Conservation (phyloP, 805 yeast species). For the Lachancea quebecensis region DNA sequence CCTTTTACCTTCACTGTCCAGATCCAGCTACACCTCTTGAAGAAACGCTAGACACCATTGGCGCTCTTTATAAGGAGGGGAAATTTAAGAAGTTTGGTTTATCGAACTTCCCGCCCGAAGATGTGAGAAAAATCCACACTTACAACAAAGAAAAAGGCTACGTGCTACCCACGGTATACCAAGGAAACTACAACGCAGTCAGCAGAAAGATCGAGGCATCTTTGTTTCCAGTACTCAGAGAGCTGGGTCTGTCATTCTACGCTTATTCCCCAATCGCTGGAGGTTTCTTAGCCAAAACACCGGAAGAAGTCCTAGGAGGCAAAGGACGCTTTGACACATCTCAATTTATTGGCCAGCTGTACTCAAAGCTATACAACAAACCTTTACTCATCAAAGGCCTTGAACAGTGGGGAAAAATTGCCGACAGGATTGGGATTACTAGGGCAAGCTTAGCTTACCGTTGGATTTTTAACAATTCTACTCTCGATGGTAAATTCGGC, state of each 20-base stretch:
- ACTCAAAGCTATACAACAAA: slow-evolving; percentile 14
- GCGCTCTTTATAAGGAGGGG: slow-evolving; percentile 18
- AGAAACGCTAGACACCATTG: slow-evolving; percentile 21
- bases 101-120: slow-evolving; percentile 21
- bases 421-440: slow-evolving; percentile 13
- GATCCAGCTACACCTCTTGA: slow-evolving; percentile 20
- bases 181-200: slow-evolving; percentile 26
- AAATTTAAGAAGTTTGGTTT: slow-evolving; percentile 23
- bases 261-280: slow-evolving; percentile 25
- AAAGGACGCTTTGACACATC: slow-evolving; percentile 15
- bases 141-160: slow-evolving; percentile 17
- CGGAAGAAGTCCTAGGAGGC: slow-evolving; percentile 8
- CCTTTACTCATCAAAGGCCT: slow-evolving; percentile 16
- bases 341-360: slow-evolving; percentile 11
- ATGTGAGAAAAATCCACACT: slow-evolving; percentile 16
- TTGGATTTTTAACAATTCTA: slow-evolving; percentile 19
- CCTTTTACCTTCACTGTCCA: slow-evolving; percentile 21
- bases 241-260: slow-evolving; percentile 16
- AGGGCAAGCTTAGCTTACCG: slow-evolving; percentile 19
- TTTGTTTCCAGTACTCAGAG: slow-evolving; percentile 19
- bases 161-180: slow-evolving; percentile 24
- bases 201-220: slow-evolving; percentile 19
- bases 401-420: slow-evolving; percentile 13
- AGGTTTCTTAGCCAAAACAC: slow-evolving; percentile 17
- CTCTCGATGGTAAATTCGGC: slow-evolving; percentile 11